These are phyloP conservation scores for Zopfochytrium polystomum DNA, from an alignment of 371 early-diverging fungal genomes.

Conservation along the genomic window DNA sequence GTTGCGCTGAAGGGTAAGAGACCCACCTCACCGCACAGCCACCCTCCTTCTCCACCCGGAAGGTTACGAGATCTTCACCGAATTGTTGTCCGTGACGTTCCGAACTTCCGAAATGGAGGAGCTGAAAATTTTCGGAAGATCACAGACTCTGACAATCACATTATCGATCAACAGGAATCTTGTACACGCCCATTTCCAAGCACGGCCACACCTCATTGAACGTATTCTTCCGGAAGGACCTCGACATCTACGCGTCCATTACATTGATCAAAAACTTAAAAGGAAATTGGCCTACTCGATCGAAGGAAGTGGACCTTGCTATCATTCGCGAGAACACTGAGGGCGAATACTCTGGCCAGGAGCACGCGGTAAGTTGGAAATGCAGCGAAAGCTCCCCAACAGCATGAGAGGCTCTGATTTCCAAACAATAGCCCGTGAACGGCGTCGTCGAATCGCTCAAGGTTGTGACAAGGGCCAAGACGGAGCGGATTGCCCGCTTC, in stretches of 20 bases:
- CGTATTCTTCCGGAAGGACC: constrained; percentile 90
- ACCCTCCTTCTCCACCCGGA: too few relatives aligned
- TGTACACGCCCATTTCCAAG: constrained; percentile 85
- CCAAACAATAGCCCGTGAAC: constrained; percentile 72
- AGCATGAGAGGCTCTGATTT: not conserved
- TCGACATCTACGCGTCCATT: constrained; percentile 94
- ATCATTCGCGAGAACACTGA: constrained; percentile 99
- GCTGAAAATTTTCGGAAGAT: not conserved
- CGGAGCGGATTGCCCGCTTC: constrained; percentile 94
- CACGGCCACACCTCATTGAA: constrained; percentile 91
- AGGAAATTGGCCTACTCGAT: constrained; percentile 64
- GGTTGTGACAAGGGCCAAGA: constrained; percentile 89
- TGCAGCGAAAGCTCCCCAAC: too few relatives aligned
- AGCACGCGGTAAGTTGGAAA: constrained; percentile 70
- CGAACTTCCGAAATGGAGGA: too few relatives aligned
- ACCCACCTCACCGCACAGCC: not conserved
- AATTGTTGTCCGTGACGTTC: too few relatives aligned
- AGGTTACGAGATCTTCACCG: too few relatives aligned
- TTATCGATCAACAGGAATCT: constrained; percentile 52
- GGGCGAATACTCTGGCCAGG: constrained; percentile 97
- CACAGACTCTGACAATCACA: not conserved
- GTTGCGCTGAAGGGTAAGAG: constrained; percentile 88
- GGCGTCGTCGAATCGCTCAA: constrained; percentile 98
- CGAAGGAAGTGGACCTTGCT: constrained; percentile 88
- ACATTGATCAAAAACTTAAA: constrained; percentile 81